Evolutionary conservation across 495 filamentous ascomycete species (phyloP), one percentile per base, ranked within the genome.

Genomic region (Penicillium riverlandense): DNA sequence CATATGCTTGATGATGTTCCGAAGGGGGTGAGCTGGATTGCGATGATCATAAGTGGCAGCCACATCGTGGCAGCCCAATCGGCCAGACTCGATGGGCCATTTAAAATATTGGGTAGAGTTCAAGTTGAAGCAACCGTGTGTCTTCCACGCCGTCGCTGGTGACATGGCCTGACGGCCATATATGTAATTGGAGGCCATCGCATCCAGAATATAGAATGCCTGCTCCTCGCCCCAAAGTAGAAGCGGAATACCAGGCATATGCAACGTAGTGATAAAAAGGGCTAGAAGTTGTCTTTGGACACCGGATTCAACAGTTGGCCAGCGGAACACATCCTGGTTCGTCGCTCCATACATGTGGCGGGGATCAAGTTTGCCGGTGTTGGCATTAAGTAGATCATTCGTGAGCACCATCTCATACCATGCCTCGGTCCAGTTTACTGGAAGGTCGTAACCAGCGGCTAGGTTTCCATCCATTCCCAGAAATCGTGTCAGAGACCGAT

Each of bases 241-340:
- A 7, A 83, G 55, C 1, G 84, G 84, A 28, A 83, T 79, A 6
- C 84, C 84, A 0, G 84, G 84, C 55, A 87, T 63, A 35, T 81
- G 65, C 8, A 86, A 47, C 13, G 80, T 84, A 0, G 75, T 80
- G 45, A 88, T 76, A 45, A 83, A 86, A 1, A 75, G 58, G 8
- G 66, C 84, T 0, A 88, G 63, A 4, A 86, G 62, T 58, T 76
- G 71, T 40, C 79, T 74, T 54, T 85, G 72, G 1, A 77, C 74
- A 6, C 84, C 84, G 41, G 75, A 67, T n/a, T 71, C 62, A 38
- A 88, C 69, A 4, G 78, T 70, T 7, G 84, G 83, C 84, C 84
- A 88, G 8, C 83, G 75, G 58, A 88, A 85, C 6, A 88, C 81
- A 53, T 88, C 84, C 60, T 88, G 84, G 52, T 86, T 86, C 6